Evolutionary conservation across 2,329 filamentous ascomycete species (phyloP), one percentile per base, ranked within the genome.

Genomic region (Verticillium dahliae): DNA sequence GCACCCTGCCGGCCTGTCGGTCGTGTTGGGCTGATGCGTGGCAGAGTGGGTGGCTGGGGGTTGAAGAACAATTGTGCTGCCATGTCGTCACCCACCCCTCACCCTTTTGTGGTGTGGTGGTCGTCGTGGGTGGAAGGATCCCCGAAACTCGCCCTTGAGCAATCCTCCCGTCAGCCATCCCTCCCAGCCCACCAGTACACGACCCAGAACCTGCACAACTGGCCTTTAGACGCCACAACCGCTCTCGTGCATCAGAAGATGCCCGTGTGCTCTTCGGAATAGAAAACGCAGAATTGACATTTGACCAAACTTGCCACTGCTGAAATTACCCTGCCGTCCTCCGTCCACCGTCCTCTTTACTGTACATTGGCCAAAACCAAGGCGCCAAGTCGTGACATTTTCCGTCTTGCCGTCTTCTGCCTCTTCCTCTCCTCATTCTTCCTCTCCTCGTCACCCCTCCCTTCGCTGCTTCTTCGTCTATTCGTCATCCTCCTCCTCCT

Each of bases 401-500:
- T 35, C 14, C 2, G 1, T 22, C 27, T 31, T 22, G 13, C n/a
- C 45, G 7, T 52, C 15, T 52, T 52, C 54, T 31, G 27, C 54
- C 54, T 56, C 58, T 15, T 22, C n/a, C 27, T 31, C 27, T 31
- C 27, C 27, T 31, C 27, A 4, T 22, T 22, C 18, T 22, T 22
- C 18, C 18, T 22, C 18, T 22, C 18, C 18, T 22, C 18, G 18
- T 22, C 18, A 22, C 18, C 18, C 18, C 18, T 22, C 18, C n/a
- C 18, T n/a, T 39, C 22, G 15, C 59, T 33, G 52, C 38, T 31
- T 33, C 38, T 31, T 33, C 60, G 34, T 62, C 61, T 66, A 66
- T 39, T 79, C 77, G 18, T 88, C 85, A 39, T 89, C 88, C 31
- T 90, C 89, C 11, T 22, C 18, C 18, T 22, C 18, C 55, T 95